Evolutionary conservation across 176 grass and related monocot genomes (phyloP).

Genomic region (Avena atlantica): DNA sequence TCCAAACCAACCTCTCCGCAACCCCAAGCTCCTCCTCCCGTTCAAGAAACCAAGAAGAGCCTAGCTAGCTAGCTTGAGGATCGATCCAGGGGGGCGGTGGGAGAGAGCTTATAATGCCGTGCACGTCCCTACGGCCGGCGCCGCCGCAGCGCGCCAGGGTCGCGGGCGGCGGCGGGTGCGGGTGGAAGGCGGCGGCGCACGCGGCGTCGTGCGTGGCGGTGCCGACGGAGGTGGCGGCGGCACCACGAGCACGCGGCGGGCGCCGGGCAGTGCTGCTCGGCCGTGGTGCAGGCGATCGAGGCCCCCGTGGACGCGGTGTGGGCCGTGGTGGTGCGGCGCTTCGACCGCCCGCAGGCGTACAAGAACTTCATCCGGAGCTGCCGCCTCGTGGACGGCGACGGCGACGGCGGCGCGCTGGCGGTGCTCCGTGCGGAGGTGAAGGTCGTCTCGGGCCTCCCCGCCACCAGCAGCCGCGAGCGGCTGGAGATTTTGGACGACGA

Average conservation of each 20-base stretch:
- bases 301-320: constrained; percentile 68
- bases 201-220: constrained; percentile 49
- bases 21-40: neutral
- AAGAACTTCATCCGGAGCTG: constrained; percentile 89
- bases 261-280: constrained; percentile 72
- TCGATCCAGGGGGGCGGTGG: neutral
- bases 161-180: constrained; percentile 4
- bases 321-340: constrained; percentile 84
- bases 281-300: constrained; percentile 61
- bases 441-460: constrained; percentile 78
- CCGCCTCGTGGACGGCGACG: constrained; percentile 55
- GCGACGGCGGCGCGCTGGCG: constrained; percentile 12
- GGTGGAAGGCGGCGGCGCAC: constrained; percentile 20
- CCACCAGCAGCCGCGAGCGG: constrained; percentile 79
- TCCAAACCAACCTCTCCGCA: neutral
- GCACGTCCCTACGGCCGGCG: constrained; percentile 44
- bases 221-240: constrained; percentile 58
- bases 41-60: constrained; percentile 19
- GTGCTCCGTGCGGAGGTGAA: constrained; percentile 86
- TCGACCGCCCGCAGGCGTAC: constrained; percentile 90
- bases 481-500: constrained; percentile 96
- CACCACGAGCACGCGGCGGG: constrained; percentile 58
- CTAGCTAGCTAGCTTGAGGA: neutral
- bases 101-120: constrained; percentile 50
- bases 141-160: constrained; percentile 54